Base-by-base conservation (phyloP, 1,284 basidiomycete species). In the Lentinula novae-zelandiae region DNA sequence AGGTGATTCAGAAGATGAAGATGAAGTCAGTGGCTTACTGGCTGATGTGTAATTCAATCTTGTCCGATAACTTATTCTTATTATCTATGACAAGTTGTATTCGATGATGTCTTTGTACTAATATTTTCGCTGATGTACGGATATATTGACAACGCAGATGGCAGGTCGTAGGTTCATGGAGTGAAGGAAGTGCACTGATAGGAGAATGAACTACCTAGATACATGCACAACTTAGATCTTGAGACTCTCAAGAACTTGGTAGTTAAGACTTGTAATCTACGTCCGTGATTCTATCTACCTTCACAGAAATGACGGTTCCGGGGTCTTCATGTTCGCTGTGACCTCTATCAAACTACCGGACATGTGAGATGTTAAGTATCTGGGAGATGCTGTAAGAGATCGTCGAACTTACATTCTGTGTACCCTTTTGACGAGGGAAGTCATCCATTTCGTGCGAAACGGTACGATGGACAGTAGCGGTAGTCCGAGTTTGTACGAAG, bases 21-120 rank as follows among this genome's bases (percentile, higher is more conserved):
- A 76, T 57, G 73, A 76, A 70, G 77, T 79, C 6, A 70, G 73
- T 57, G 72, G 71, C 64, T 65, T 77, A 17, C 17, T 53, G 17
- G 51, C 34, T 34, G 33, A 53, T 6, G 34, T n/a, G 15, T 53
- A 22, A 20, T 38, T 34, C 0, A 17, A 31, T 17, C 8, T 13
- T 15, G 12, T 52, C 17, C 27, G 17, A 34, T 36, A 12, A 34
- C 34, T 52, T 36, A 52, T 52, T 27, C 27, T 27, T 27, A 27
- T 27, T 27, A 27, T 38, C 8, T 38, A 38, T 38, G 36, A 38
- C 36, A 9, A 38, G 7, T 38, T 9, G 36, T 38, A 38, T 38
- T 38, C 36, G 12, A 38, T 38, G 36, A 38, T 38, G 1, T 38
- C 36, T 38, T 38, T 38, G 36, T 38, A 8, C 36, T 38, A 8